Evolutionary conservation across 495 filamentous ascomycete species (phyloP).

Genomic region (Xylaria curta): DNA sequence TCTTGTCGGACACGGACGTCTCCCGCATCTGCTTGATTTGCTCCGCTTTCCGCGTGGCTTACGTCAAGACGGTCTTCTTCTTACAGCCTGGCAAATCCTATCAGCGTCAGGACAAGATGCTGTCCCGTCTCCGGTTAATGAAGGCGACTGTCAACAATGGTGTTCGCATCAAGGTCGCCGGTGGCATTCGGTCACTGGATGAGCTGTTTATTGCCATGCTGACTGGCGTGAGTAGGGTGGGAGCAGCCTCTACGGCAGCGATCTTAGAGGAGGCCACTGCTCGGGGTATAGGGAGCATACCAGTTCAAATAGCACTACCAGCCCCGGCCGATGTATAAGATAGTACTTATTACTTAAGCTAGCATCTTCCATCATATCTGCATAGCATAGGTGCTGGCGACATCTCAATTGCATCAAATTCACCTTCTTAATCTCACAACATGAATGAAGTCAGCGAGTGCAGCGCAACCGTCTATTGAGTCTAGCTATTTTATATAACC

Average conservation of each 20-base stretch:
- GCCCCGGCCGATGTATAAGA: slow-evolving; percentile 17
- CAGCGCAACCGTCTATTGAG: slow-evolving; percentile 16
- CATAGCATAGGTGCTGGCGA: background rate
- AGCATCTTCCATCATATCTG: background rate
- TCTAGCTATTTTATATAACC: slow-evolving; percentile 15
- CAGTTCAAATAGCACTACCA: slow-evolving; percentile 38
- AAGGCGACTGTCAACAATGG: slow-evolving; percentile 48
- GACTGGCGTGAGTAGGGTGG: slow-evolving; percentile 55
- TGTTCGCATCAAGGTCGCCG: slow-evolving; percentile 64
- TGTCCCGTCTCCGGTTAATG: slow-evolving; percentile 60
- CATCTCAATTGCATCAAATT: background rate
- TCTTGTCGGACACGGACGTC: slow-evolving; percentile 53
- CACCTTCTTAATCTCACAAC: background rate
- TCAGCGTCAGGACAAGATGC: slow-evolving; percentile 58
- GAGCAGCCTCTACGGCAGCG: slow-evolving; percentile 58
- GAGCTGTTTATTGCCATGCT: slow-evolving; percentile 49
- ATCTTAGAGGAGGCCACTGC: slow-evolving; percentile 61
- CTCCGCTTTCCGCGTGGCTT: slow-evolving; percentile 53
- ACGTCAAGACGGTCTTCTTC: slow-evolving; percentile 66
- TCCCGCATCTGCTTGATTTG: slow-evolving; percentile 59
- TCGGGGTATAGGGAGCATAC: slow-evolving; percentile 55
- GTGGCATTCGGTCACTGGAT: slow-evolving; percentile 58
- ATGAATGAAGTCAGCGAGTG: background rate
- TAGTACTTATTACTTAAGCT: background rate
- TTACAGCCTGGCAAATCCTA: slow-evolving; percentile 58